phyloP scores from a whole-genome alignment of 768 basidiomycete genomes.

The Dentipellis sp. region DNA sequence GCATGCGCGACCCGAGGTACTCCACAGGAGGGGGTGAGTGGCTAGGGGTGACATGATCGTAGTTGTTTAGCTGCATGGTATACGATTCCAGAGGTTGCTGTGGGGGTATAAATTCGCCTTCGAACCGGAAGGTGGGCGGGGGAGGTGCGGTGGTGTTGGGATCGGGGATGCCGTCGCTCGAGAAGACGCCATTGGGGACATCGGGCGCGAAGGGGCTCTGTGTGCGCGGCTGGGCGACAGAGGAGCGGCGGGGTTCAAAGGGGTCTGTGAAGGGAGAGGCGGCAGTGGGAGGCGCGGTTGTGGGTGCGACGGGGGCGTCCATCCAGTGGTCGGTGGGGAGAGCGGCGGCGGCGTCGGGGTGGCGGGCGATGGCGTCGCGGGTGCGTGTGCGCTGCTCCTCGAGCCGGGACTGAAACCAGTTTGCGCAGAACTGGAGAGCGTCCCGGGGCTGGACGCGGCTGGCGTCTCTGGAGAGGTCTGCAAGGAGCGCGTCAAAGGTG shows the following conservation, averaged over 20 bases:
- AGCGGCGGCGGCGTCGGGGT: constrained; percentile 39
- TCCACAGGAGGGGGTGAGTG: constrained; percentile 39
- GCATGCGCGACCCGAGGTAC: constrained; percentile 64
- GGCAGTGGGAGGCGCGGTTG: constrained; percentile 30
- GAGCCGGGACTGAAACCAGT: constrained; percentile 87
- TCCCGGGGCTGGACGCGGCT: constrained; percentile 84
- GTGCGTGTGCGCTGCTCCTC: constrained; percentile 76
- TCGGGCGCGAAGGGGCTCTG: constrained; percentile 72
- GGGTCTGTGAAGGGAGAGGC: constrained; percentile 48
- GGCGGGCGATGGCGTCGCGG: constrained; percentile 53
- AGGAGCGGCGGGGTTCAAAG: constrained; percentile 38
- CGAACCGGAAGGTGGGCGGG: constrained; percentile 51
- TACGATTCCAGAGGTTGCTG: constrained; percentile 36
- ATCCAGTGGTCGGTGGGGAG: constrained; percentile 50
- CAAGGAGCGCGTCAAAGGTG: constrained; percentile 75
- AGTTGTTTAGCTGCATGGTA: constrained; percentile 14
- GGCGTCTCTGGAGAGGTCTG: constrained; percentile 79
- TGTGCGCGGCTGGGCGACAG: constrained; percentile 37
- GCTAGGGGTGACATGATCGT: constrained; percentile 21
- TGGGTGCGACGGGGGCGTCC: constrained; percentile 33
- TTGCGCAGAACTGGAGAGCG: constrained; percentile 85
- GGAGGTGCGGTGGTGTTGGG: constrained; percentile 17
- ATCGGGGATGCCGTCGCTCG: constrained; percentile 29
- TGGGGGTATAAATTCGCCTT: constrained; percentile 49
- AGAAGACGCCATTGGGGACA: constrained; percentile 68